Base-by-base conservation (phyloP, 2,329 filamentous ascomycete species). In the Alternaria sp. region DNA sequence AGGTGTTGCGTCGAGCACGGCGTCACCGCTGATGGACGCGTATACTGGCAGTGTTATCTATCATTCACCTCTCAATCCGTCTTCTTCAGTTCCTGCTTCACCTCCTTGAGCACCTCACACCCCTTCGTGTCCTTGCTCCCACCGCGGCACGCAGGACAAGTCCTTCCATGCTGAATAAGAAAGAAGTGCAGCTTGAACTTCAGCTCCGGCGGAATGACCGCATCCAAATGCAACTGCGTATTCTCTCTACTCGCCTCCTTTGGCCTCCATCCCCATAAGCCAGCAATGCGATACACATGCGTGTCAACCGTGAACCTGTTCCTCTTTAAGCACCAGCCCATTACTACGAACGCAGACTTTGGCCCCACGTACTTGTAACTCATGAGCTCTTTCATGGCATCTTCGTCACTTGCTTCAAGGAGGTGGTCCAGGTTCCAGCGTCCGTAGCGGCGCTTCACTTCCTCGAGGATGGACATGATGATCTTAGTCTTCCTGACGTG, bases 361-460 rank as follows among this genome's bases (percentile, higher is more conserved):
- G 58, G 44, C 5, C 58, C 61, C n/a, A 64, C 41, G 51, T 57
- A 53, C 26, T 64, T 58, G 30, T 64, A 64, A 7, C 53, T 58
- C 44, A 64, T 23, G 8, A 64, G 51, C 58, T 64, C 57, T 15
- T 64, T 60, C 50, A 61, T 57, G 6, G 61, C 61, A 21, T 64
- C 51, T n/a, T 64, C 58, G n/a, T 64, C 25, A 6, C 37, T 60
- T 3, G 54, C 43, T 12, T 60, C 28, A 2, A 64, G 43, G 1
- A 64, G 26, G 21, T 60, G 56, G 10, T 64, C 58, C 1, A 61
- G 28, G 5, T 61, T 47, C 61, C 57, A 64, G 14, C 28, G 49
- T 2, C 58, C 46, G 25, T 64, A 58, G n/a, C 57, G 61, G 10
- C 43, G 47, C 18, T 64, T 54, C 6, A 64, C 61, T 20, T 64